Evolutionary conservation across 148 eudicot genomes (phyloP), one percentile per base, ranked within the genome.

Genomic region (Selenicereus undatus): DNA sequence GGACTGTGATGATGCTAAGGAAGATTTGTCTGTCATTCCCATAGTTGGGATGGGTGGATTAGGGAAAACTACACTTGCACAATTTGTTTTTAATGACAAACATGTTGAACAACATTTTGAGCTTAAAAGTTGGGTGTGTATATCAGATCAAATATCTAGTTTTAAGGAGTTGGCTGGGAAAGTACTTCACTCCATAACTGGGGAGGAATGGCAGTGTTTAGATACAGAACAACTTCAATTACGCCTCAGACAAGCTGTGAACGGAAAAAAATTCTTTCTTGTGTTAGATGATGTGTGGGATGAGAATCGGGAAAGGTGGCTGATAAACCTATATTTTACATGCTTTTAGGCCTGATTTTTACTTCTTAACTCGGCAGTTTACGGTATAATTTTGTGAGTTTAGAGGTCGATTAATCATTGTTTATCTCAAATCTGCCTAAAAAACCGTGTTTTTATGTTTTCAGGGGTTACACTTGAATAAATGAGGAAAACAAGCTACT

Each of bases 241-340:
- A 11, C 0, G 32, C 3, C 42, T 71, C 5, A 24, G 36, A 35
- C 11, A 27, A 36, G 74, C 17, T 10, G 42, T 75, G 10, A 29
- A 75, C n/a, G 60, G 32, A 1, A 75, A 26, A 51, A 10, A 11
- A 51, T 75, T 45, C 62, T 75, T 75, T 35, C 77, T 75, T 51
- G 54, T 75, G 13, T 52, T 75, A 75, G 77, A 75, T 75, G 77
- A 75, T 48, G 32, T 75, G 62, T 20, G 58, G 26, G n/a, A n/a
- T 12, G 32, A 48, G 10, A 17, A 21, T 51, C 32, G 4, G 13
- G 36, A 36, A 5, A 18, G 11, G 9, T 71, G 77, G n/a, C n/a
- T n/a, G n/a, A n/a, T n/a, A n/a, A n/a, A n/a, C n/a, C n/a, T n/a
- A n/a, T n/a, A n/a, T n/a, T n/a, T n/a, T n/a, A n/a, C n/a, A n/a